phyloP scores from a whole-genome alignment of 495 filamentous ascomycete species.

The Pseudoneurospora amorphoporcata region DNA sequence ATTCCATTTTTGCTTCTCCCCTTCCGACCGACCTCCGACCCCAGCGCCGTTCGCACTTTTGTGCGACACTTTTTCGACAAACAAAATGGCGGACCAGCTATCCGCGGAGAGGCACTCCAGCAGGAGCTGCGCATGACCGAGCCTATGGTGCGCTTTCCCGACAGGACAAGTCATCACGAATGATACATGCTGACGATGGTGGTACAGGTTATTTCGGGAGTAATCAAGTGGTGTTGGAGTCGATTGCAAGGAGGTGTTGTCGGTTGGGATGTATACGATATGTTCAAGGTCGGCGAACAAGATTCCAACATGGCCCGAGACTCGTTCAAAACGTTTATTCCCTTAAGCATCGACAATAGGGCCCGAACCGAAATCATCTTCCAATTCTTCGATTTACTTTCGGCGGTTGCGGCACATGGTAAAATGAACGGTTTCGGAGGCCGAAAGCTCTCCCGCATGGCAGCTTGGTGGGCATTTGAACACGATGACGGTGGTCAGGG shows the following conservation, averaged over 20 bases:
- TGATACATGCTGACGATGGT: slow-evolving; percentile 9
- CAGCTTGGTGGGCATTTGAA: slow-evolving; percentile 99
- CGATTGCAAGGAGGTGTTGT: slow-evolving; percentile 86
- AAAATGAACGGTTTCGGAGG: slow-evolving; percentile 92
- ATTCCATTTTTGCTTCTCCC: slow-evolving; percentile 92
- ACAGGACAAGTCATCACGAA: not conserved
- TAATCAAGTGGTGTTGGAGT: slow-evolving; percentile 98
- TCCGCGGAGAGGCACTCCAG: slow-evolving; percentile 57
- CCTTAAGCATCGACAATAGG: slow-evolving; percentile 83
- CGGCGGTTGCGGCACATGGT: slow-evolving; percentile 67
- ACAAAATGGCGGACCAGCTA: slow-evolving; percentile 38
- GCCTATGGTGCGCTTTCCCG: slow-evolving; percentile 60
- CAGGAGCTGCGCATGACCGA: slow-evolving; percentile 90
- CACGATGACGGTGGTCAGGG: slow-evolving; percentile 74
- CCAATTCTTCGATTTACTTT: slow-evolving; percentile 90
- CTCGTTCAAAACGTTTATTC: slow-evolving; percentile 93
- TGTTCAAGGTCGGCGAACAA: slow-evolving; percentile 90
- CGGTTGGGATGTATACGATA: slow-evolving; percentile 92
- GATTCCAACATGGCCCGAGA: slow-evolving; percentile 88
- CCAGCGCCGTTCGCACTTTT: slow-evolving; percentile 82
- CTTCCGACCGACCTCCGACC: slow-evolving; percentile 85
- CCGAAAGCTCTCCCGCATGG: slow-evolving; percentile 86
- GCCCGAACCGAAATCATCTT: slow-evolving; percentile 82
- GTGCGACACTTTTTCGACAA: slow-evolving; percentile 84
- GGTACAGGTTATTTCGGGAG: slow-evolving; percentile 74